Percentiles rank a stretch among this genome's conserved stretches.
phyloP scores from a whole-genome alignment of 306 rosid species.

The Medicago lupulina region DNA sequence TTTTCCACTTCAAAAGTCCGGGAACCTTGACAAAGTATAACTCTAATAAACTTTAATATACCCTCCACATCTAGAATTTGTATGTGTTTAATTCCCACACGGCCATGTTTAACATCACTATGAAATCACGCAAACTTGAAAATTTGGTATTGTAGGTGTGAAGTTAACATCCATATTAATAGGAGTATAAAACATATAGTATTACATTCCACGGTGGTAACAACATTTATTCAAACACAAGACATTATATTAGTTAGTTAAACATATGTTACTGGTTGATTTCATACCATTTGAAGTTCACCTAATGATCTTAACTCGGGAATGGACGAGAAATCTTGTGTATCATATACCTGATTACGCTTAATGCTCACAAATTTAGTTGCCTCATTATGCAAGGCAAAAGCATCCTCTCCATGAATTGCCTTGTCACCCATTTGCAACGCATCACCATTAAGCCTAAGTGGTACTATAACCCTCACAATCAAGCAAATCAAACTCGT shows the following conservation, averaged over 20 bases:
- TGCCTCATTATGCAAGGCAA: slow-evolving; percentile 37
- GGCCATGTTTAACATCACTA: too few relatives aligned
- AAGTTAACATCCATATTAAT: too few relatives aligned
- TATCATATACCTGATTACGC: slow-evolving; percentile 47
- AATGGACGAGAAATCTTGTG: slow-evolving; percentile 37
- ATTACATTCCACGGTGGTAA: neutral
- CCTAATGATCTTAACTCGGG: slow-evolving; percentile 16
- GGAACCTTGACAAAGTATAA: too few relatives aligned
- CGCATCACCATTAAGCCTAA: slow-evolving; percentile 40
- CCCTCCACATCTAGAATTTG: too few relatives aligned
- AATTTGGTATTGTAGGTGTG: too few relatives aligned
- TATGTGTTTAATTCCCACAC: too few relatives aligned
- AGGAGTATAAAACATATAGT: too few relatives aligned
- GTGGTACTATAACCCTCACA: slow-evolving; percentile 45
- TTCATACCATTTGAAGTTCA: slow-evolving; percentile 48
- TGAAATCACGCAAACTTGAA: too few relatives aligned
- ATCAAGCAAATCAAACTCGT: slow-evolving; percentile 56
- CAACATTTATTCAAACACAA: neutral
- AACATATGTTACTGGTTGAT: neutral
- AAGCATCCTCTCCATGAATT: slow-evolving; percentile 61
- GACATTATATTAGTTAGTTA: neutral
- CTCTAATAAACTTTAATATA: too few relatives aligned
- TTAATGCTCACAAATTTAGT: slow-evolving; percentile 33
- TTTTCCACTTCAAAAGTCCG: too few relatives aligned
- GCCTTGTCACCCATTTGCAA: slow-evolving; percentile 53